A percentile compares a stretch with the other conserved stretches of the same genome.
These are phyloP conservation scores for Diutina mesorugosa DNA, from an alignment of 1,139 yeast species.

Conservation along the genomic window DNA sequence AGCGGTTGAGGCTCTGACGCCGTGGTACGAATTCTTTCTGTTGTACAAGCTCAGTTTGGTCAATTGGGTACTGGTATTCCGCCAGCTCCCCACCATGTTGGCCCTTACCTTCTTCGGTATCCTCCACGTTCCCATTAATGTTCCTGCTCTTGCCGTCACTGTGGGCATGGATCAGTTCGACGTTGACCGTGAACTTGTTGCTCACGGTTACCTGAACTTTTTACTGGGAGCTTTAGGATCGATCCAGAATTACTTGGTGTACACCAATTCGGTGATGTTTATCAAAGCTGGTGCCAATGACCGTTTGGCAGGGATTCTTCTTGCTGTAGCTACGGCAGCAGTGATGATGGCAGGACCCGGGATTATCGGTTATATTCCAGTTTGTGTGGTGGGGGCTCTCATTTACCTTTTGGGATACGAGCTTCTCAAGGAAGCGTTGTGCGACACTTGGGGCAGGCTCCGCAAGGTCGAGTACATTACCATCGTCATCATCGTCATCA, in stretches of 20 bases:
- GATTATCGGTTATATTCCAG: slow-evolving; percentile 88
- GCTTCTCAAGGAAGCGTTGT: slow-evolving; percentile 69
- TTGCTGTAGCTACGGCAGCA: slow-evolving; percentile 68
- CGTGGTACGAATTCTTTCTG: slow-evolving; percentile 81
- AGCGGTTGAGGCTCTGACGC: slow-evolving; percentile 51
- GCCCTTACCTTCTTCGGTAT: slow-evolving; percentile 94
- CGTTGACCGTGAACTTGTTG: slow-evolving; percentile 84
- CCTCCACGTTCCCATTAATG: slow-evolving; percentile 91
- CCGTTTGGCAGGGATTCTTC: slow-evolving; percentile 72
- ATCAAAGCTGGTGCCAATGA: slow-evolving; percentile 92
- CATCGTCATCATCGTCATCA: slow-evolving; percentile 68
- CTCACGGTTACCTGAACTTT: slow-evolving; percentile 90
- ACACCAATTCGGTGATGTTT: slow-evolving; percentile 84
- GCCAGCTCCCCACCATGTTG: slow-evolving; percentile 82
- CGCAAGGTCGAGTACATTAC: slow-evolving; percentile 72
- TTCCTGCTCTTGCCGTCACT: slow-evolving; percentile 91
- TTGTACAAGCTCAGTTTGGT: slow-evolving; percentile 60
- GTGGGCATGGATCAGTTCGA: slow-evolving; percentile 77
- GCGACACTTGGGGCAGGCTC: slow-evolving; percentile 73
- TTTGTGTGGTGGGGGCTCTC: slow-evolving; percentile 88
- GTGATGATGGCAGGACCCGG: slow-evolving; percentile 86
- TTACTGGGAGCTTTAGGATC: slow-evolving; percentile 77
- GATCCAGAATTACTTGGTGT: slow-evolving; percentile 86
- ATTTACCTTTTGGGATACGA: slow-evolving; percentile 88
- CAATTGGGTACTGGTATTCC: slow-evolving; percentile 56